phyloP scores from a whole-genome alignment of 306 rosid species.

The Luffa acutangula region DNA sequence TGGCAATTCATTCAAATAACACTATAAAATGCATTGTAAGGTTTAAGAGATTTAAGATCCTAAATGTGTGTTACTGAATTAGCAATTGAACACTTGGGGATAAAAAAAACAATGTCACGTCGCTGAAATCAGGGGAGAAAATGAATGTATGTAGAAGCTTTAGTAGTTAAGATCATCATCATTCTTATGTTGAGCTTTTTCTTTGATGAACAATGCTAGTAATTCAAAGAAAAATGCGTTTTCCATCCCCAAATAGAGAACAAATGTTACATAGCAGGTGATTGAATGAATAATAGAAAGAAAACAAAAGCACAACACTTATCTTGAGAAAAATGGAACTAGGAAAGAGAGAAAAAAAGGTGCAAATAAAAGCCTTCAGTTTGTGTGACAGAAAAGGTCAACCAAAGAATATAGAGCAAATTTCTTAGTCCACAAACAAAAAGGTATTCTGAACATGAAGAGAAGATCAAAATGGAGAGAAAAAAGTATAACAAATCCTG shows the following conservation, averaged over 20 bases:
- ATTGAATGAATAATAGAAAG: not conserved
- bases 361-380: not conserved
- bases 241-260: not conserved
- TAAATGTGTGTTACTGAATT: not conserved
- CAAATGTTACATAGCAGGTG: not conserved
- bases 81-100: not conserved
- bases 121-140: not conserved
- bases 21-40: not conserved
- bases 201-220: not conserved
- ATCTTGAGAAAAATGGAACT: not conserved
- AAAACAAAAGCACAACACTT: not conserved
- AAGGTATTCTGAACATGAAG: not conserved
- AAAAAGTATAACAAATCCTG: not conserved
- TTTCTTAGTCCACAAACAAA: not conserved
- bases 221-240: not conserved
- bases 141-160: not conserved
- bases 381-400: not conserved
- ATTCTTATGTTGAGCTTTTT: not conserved
- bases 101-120: not conserved
- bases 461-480: not conserved
- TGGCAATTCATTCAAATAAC: not conserved
- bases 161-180: not conserved
- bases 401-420: not conserved
- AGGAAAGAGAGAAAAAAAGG: not conserved
- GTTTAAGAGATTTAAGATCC: not conserved